Base-by-base conservation (phyloP, 768 basidiomycete species). In the Pleurotus giganteus region DNA sequence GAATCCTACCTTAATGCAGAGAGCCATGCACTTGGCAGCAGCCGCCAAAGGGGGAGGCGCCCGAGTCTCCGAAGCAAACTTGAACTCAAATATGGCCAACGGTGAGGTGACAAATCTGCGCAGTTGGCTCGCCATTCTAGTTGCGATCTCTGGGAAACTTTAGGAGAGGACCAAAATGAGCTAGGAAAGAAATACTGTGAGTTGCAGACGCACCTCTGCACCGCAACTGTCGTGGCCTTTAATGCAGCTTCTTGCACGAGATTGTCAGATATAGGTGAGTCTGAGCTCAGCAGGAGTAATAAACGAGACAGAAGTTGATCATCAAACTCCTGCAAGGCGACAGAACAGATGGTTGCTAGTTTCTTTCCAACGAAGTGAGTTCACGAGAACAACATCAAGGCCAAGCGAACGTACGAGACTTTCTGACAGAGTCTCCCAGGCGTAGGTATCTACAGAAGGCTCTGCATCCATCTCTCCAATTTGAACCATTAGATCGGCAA, bases 381-480 rank as follows among this genome's bases (percentile, higher is more conserved):
- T 44, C 24, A 26, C 15, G 24, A 34, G 12, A 13, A 29, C 24
- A 36, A 4, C 5, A 24, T 1, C n/a, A 46, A 56, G 17, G 21
- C 21, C 9, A 51, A 36, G 44, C 50, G 23, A 47, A 69, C 82
- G 45, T 61, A 91, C 92, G 78, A 94, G 68, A 60, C 88, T 89
- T 65, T 94, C 92, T 8, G 92, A 90, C 85, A 94, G 86, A 0
- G 92, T 94, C 65, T 94, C 92, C 86, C 88, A 94, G 49, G 89
- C 85, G 69, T 93, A 94, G n/a, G 88, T 90, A 65, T 94, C 92
- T 29, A 86, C 62, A 0, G 87, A 79, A 11, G 89, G 91, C 56
- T 91, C 88, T 3, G 75, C 73, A 12, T 92, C 90, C 83, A 94
- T 85, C 57, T 88, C 89, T 64, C 91, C 83, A 47, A 94, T 86